Conservation (phyloP, 2,329 filamentous ascomycete genomes). For the Aspergillus oerlinghausenensis region DNA sequence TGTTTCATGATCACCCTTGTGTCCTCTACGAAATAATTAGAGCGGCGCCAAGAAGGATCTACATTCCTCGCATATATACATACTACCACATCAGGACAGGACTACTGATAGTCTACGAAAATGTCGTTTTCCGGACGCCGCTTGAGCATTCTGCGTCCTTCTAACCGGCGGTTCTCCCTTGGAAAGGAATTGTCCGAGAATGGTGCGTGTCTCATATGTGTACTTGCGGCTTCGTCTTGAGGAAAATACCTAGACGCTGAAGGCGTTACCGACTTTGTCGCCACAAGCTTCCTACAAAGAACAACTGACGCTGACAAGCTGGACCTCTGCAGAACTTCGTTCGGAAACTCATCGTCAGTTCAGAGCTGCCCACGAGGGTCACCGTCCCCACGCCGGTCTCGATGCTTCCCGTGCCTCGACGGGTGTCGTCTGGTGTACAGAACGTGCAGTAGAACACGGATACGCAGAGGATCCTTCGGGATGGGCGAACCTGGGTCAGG, state of each 20-base stretch:
- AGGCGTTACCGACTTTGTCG: background rate
- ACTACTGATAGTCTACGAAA: constrained; percentile 6
- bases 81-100: background rate
- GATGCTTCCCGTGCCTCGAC: constrained; percentile 84
- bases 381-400: constrained; percentile 84
- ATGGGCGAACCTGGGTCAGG: constrained; percentile 94
- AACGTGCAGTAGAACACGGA: constrained; percentile 79
- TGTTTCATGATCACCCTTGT: background rate
- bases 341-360: constrained; percentile 87
- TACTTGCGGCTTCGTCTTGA: background rate
- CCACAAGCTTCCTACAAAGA: background rate
- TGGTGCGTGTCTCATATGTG: constrained; percentile 31
- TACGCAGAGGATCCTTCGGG: constrained; percentile 73
- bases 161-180: constrained; percentile 38
- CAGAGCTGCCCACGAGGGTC: constrained; percentile 82
- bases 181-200: constrained; percentile 43
- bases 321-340: constrained; percentile 57
- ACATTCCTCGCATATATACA: background rate
- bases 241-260: background rate
- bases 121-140: constrained; percentile 47
- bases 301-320: constrained; percentile 3
- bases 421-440: constrained; percentile 76
- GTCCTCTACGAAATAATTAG: background rate
- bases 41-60: background rate
- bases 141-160: constrained; percentile 40